Conservation (phyloP, 2,329 filamentous ascomycete genomes). For the Mycogone perniciosa region DNA sequence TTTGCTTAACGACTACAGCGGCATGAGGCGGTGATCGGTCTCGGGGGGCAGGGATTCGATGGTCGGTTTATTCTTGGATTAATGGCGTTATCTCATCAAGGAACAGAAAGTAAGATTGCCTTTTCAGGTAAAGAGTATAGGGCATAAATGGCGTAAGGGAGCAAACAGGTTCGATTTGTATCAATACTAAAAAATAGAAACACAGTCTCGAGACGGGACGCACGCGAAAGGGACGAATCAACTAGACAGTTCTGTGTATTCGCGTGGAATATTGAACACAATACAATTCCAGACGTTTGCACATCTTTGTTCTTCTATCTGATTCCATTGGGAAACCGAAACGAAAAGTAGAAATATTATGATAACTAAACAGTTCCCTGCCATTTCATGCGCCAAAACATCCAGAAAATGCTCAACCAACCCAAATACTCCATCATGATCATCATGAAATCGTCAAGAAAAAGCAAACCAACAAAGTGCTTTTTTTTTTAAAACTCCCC, state of each 20-base stretch:
- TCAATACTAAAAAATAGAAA: not conserved
- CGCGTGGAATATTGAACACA: no score
- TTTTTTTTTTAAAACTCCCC: constrained; percentile 4
- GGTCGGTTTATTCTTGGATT: not conserved
- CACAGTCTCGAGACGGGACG: not conserved
- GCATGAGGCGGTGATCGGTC: constrained; percentile 34
- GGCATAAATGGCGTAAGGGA: constrained; percentile 3
- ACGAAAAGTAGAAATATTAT: no score
- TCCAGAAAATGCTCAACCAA: not conserved
- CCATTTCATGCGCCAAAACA: not conserved
- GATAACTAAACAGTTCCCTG: no score
- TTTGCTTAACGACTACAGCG: constrained; percentile 67
- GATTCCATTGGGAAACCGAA: no score
- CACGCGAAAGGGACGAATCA: no score
- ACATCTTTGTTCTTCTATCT: no score
- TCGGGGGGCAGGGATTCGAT: not conserved
- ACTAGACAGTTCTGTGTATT: no score
- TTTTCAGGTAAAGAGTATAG: not conserved
- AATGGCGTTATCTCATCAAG: not conserved
- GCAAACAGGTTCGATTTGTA: not conserved
- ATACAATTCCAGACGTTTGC: no score
- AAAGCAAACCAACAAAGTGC: not conserved
- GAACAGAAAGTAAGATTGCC: not conserved
- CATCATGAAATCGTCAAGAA: not conserved
- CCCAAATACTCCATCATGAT: not conserved